These are phyloP conservation scores for Debaryomyces coudertii DNA, from an alignment of 1,139 yeast genomes.

Conservation along the genomic window DNA sequence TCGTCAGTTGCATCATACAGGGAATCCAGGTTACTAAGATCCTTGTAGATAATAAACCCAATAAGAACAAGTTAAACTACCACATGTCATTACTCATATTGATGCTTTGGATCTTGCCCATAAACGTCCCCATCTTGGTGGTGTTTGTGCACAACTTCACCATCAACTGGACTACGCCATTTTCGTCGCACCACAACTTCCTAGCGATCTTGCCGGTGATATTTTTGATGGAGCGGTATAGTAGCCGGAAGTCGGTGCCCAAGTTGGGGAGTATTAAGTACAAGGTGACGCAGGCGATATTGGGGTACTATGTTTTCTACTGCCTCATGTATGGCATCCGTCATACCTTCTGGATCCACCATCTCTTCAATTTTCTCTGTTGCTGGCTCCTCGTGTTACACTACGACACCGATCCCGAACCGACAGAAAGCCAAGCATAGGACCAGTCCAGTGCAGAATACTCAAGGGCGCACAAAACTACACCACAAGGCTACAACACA, in stretches of 20 bases:
- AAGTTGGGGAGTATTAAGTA: constrained; percentile 7
- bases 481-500: too few relatives aligned
- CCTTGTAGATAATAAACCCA: constrained; percentile 12
- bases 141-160: constrained; percentile 73
- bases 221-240: constrained; percentile 51
- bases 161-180: constrained; percentile 73
- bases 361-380: constrained; percentile 59
- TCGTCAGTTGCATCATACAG: constrained; percentile 61
- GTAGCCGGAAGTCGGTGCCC: constrained; percentile 20
- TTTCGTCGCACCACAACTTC: constrained; percentile 74
- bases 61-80: constrained; percentile 43
- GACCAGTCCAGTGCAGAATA: neutral
- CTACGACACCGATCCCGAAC: constrained; percentile 7
- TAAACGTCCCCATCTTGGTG: constrained; percentile 66
- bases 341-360: constrained; percentile 72
- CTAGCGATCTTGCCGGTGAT: constrained; percentile 68
- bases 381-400: constrained; percentile 40
- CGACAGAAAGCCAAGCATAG: neutral
- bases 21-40: constrained; percentile 28
- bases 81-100: constrained; percentile 57
- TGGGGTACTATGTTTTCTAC: constrained; percentile 55
- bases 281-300: constrained; percentile 16
- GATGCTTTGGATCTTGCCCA: constrained; percentile 70
- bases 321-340: constrained; percentile 66
- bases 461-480: too few relatives aligned